These are phyloP conservation scores for Aspergillus fructus DNA, from an alignment of 2,329 filamentous ascomycete genomes.

Conservation along the genomic window DNA sequence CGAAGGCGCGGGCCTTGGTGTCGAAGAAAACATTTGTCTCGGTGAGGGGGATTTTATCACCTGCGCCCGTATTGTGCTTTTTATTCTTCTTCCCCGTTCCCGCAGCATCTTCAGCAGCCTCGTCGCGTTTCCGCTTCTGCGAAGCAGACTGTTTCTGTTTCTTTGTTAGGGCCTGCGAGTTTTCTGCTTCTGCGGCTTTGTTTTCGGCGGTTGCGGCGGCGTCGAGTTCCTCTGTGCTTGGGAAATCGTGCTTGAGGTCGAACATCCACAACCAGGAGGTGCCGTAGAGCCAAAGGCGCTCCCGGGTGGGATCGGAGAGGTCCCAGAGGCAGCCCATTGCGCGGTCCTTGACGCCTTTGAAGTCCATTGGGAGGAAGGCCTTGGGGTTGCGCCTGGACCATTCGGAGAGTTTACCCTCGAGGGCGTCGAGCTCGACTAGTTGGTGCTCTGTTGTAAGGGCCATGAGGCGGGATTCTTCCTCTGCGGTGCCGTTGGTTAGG, in stretches of 20 bases:
- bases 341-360: conserved; percentile 72
- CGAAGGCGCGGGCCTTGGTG: conserved; percentile 50
- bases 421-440: conserved; percentile 75
- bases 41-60: conserved; percentile 49
- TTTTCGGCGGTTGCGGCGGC: conserved; percentile 25
- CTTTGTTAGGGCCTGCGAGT: conserved; percentile 12
- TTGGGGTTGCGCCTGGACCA: conserved; percentile 85
- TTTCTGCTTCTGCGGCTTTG: conserved; percentile 15
- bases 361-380: conserved; percentile 70
- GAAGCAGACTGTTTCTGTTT: conserved; percentile 12
- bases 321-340: conserved; percentile 88
- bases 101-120: conserved; percentile 42
- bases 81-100: conserved; percentile 18
- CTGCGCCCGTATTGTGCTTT: conserved; percentile 55
- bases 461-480: conserved; percentile 53
- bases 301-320: conserved; percentile 47
- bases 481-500: conserved; percentile 45
- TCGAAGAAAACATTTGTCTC: conserved; percentile 46
- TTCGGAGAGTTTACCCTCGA: conserved; percentile 72
- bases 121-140: conserved; percentile 46
- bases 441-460: conserved; percentile 65
- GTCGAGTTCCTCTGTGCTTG: conserved; percentile 33
- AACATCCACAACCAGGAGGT: conserved; percentile 89
- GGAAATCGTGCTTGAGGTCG: conserved; percentile 72
- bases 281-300: conserved; percentile 84